A percentile compares a stretch with the other conserved stretches of the same genome.
These are phyloP conservation scores for Phragmites australis DNA, from an alignment of 176 grass and related monocot genomes.

Conservation along the genomic window DNA sequence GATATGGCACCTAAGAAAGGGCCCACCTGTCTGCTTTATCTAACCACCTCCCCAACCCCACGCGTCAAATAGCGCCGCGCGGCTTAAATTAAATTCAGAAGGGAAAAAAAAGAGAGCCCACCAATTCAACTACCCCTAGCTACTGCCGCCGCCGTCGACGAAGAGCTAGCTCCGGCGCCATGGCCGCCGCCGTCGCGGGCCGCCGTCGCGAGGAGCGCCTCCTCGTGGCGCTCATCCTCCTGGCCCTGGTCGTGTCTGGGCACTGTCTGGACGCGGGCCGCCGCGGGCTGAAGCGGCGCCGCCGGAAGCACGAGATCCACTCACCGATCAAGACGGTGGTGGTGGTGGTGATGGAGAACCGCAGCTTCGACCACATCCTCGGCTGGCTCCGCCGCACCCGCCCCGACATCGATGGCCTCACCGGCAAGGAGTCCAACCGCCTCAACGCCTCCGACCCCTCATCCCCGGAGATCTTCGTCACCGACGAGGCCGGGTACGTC, in stretches of 20 bases:
- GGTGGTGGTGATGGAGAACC: slow-evolving; percentile 94
- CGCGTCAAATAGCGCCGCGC: neutral
- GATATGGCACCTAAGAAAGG: neutral
- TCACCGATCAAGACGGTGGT: slow-evolving; percentile 92
- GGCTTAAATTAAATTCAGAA: slow-evolving; percentile 16
- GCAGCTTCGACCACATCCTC: slow-evolving; percentile 95
- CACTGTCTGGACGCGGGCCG: slow-evolving; percentile 60
- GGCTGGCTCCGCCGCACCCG: slow-evolving; percentile 65
- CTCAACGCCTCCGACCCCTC: slow-evolving; percentile 76
- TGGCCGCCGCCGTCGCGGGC: slow-evolving; percentile 6
- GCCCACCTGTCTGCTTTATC: neutral
- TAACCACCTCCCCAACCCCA: slow-evolving; percentile 22
- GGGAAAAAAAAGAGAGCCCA: neutral
- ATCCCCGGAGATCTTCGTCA: slow-evolving; percentile 76
- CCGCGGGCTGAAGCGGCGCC: slow-evolving; percentile 42
- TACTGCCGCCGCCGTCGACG: neutral
- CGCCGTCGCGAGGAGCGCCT: slow-evolving; percentile 19
- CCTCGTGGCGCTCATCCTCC: slow-evolving; percentile 22
- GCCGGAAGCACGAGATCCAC: slow-evolving; percentile 82
- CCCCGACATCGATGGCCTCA: slow-evolving; percentile 90
- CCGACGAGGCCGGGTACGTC: slow-evolving; percentile 77
- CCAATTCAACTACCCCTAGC: slow-evolving; percentile 13
- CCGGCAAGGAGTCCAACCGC: slow-evolving; percentile 79
- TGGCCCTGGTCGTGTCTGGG: slow-evolving; percentile 49
- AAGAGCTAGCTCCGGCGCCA: slow-evolving; percentile 25